Conservation (phyloP, 176 grass and related monocot species). For the Triticum dicoccoides region DNA sequence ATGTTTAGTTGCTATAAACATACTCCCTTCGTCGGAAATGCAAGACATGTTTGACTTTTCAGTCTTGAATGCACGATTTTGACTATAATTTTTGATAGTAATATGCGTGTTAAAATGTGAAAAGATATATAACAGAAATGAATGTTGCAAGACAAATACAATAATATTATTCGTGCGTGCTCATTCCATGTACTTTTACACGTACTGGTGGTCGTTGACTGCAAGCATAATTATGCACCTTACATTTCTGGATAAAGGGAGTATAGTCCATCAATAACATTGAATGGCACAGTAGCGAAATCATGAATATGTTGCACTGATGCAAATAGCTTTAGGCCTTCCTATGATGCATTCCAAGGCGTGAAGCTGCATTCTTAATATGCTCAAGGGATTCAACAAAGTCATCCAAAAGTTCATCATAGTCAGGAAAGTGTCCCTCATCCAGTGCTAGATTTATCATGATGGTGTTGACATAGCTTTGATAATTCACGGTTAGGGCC, state of each 20-base stretch:
- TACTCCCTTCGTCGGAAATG: background rate
- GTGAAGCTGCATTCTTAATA: slow-evolving; percentile 60
- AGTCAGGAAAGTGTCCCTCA: slow-evolving; percentile 61
- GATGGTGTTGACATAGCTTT: slow-evolving; percentile 83
- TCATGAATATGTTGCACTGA: background rate
- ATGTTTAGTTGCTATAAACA: slow-evolving; percentile 1
- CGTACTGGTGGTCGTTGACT: background rate
- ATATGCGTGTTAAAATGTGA: background rate
- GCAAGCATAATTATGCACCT: background rate
- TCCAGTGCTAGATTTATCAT: slow-evolving; percentile 84
- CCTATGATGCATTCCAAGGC: slow-evolving; percentile 22
- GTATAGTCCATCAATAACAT: slow-evolving; percentile 6
- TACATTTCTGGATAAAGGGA: background rate
- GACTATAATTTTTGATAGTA: background rate
- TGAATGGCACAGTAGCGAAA: slow-evolving; percentile 10
- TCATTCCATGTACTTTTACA: background rate
- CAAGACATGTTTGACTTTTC: background rate
- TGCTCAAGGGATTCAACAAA: slow-evolving; percentile 64
- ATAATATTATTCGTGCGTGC: background rate
- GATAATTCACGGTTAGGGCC: slow-evolving; percentile 78
- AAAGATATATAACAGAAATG: background rate
- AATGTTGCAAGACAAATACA: background rate
- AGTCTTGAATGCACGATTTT: background rate
- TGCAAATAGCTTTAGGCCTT: slow-evolving; percentile 33
- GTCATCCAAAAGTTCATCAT: slow-evolving; percentile 72